A percentile compares a stretch with the other conserved stretches of the same genome.
phyloP scores from a whole-genome alignment of 2,329 filamentous ascomycete genomes.

The Whalleya microplaca region DNA sequence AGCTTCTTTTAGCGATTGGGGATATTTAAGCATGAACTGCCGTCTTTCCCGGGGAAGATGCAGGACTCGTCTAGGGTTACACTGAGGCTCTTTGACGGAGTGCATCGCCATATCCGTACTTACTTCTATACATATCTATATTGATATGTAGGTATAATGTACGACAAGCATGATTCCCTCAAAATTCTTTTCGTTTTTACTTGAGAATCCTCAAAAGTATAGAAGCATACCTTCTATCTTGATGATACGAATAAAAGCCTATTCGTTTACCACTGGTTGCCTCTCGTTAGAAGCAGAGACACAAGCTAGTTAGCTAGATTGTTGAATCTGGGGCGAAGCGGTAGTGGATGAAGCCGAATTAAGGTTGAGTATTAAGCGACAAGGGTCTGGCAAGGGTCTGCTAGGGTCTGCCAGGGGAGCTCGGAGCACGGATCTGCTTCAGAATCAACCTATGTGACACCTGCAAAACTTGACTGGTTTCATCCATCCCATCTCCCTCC shows the following conservation, averaged over 20 bases:
- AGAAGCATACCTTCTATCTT: background rate
- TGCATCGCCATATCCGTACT: background rate
- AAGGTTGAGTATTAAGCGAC: slow-evolving; percentile 37
- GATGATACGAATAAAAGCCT: background rate
- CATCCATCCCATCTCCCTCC: slow-evolving; percentile 27
- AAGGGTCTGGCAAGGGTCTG: slow-evolving; percentile 21
- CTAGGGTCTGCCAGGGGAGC: slow-evolving; percentile 8
- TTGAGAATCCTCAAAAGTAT: background rate
- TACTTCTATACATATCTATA: background rate
- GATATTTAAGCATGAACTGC: slow-evolving; percentile 1
- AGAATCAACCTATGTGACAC: slow-evolving; percentile 33
- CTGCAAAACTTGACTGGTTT: slow-evolving; percentile 36
- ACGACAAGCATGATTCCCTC: no score
- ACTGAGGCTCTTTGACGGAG: slow-evolving; percentile 14
- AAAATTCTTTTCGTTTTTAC: background rate
- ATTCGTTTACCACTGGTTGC: no score
- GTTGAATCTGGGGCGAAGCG: slow-evolving; percentile 7
- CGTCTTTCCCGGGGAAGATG: slow-evolving; percentile 1
- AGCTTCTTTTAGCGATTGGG: slow-evolving; percentile 10
- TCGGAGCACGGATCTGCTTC: slow-evolving; percentile 37
- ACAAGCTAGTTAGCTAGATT: background rate
- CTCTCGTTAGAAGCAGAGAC: no score
- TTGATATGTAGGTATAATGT: no score
- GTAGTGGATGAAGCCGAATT: slow-evolving; percentile 40
- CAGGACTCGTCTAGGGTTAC: background rate